Evolutionary conservation across 345 rosid genomes (phyloP).

Genomic region (Brassica rapa): DNA sequence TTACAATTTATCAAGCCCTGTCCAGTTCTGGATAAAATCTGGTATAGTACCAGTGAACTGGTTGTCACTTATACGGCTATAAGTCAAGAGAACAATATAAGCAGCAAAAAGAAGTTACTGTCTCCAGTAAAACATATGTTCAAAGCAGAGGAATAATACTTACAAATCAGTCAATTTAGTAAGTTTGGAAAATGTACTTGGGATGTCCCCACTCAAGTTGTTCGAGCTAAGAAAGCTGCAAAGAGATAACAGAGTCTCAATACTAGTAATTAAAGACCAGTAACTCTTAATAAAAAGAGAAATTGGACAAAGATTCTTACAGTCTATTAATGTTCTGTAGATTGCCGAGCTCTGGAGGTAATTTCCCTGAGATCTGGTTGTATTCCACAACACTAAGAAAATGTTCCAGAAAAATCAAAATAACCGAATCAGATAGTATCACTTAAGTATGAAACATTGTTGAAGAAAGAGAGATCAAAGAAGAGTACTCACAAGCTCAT

Average conservation of each 20-base stretch:
- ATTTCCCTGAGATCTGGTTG: slow-evolving; percentile 45
- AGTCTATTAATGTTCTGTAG: slow-evolving; percentile 20
- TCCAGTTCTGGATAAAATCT: slow-evolving; percentile 58
- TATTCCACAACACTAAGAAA: slow-evolving; percentile 37
- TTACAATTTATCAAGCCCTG: slow-evolving; percentile 49
- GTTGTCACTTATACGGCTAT: slow-evolving; percentile 56
- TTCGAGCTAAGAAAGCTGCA: slow-evolving; percentile 53
- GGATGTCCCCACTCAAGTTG: slow-evolving; percentile 51
- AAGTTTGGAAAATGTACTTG: slow-evolving; percentile 49
- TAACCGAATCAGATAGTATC: background rate
- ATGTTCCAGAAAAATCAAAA: background rate
- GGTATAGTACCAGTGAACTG: slow-evolving; percentile 56
- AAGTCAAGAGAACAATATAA: background rate
- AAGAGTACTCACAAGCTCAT: slow-evolving; percentile 44
- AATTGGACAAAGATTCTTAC: slow-evolving; percentile 19
- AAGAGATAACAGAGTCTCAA: slow-evolving; percentile 7
- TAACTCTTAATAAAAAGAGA: background rate
- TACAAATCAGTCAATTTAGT: slow-evolving; percentile 49
- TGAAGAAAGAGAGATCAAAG: background rate
- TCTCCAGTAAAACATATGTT: background rate
- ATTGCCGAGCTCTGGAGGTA: slow-evolving; percentile 42
- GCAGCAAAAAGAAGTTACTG: background rate
- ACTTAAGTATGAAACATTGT: background rate
- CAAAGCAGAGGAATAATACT: slow-evolving; percentile 22
- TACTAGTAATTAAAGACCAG: background rate